These are phyloP conservation scores for Lecanosticta acicola DNA, from an alignment of 2,329 filamentous ascomycete species.

Conservation along the genomic window DNA sequence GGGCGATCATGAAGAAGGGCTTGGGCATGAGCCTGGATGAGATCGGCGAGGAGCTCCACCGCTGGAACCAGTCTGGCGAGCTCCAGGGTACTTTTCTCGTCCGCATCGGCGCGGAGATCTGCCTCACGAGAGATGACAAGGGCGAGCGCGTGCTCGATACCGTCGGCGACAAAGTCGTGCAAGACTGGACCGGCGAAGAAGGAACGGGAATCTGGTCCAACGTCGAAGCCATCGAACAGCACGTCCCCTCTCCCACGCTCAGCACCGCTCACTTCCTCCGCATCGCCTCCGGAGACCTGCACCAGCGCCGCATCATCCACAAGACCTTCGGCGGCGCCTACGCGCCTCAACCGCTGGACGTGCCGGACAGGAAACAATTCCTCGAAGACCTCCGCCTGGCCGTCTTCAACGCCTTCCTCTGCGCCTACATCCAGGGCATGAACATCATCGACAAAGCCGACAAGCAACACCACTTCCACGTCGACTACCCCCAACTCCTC, in stretches of 20 bases:
- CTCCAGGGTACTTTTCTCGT: constrained; percentile 57
- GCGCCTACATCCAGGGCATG: constrained; percentile 60
- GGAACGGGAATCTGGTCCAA: constrained; percentile 63
- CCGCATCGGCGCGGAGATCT: constrained; percentile 58
- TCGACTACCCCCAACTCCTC: constrained; percentile 48
- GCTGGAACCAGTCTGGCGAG: constrained; percentile 57
- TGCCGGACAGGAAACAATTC: constrained; percentile 38
- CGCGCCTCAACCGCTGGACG: constrained; percentile 31
- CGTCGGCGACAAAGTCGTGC: constrained; percentile 65
- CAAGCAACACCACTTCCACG: constrained; percentile 54
- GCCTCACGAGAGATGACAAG: constrained; percentile 45
- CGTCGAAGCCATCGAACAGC: constrained; percentile 55
- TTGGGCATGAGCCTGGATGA: constrained; percentile 56
- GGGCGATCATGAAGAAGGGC: constrained; percentile 56
- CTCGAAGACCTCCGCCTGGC: constrained; percentile 56
- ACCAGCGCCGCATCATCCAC: constrained; percentile 49
- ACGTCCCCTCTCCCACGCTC: constrained; percentile 61
- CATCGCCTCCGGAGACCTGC: constrained; percentile 57
- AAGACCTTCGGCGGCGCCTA: constrained; percentile 43
- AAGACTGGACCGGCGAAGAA: constrained; percentile 61
- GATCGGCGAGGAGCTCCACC: constrained; percentile 53
- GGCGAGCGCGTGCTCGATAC: constrained; percentile 51
- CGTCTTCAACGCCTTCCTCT: constrained; percentile 57
- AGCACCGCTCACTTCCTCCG: constrained; percentile 58
- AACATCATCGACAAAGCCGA: constrained; percentile 58